Evolutionary conservation across 2,329 filamentous ascomycete genomes (phyloP), one percentile per base, ranked within the genome.

Genomic region (Chaetomium sp.): DNA sequence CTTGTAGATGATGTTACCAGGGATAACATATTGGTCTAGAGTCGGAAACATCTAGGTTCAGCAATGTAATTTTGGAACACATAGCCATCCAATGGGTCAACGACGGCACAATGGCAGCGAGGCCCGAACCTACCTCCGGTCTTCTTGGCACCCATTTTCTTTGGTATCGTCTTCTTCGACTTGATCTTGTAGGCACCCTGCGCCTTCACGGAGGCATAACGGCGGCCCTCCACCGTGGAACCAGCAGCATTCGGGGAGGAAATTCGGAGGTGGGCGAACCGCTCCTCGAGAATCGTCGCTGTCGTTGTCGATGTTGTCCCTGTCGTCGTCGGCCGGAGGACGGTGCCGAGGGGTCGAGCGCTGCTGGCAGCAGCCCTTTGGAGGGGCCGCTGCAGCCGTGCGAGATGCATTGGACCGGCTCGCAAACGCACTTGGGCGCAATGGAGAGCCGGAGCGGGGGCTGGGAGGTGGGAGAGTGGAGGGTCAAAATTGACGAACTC

Each of bases 1-100:
- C 70, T 90, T 91, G 82, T 94, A 99, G 74, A 99, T 88, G 73
- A 99, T 99, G 77, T 96, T 97, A 53, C 94, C 94, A 4, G 91
- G 88, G 56, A 96, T 87, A 38, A 99, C 94, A 71, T 87, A 95
- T 76, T 96, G 88, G 70, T 92, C 88, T 91, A 68, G 9, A n/a
- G 40, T 42, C 6, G 14, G 10, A 6, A 11, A 12, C 34, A 32
- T 8, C 33, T 9, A 27, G 34, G 11, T 27, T 27, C 19, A 27
- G 19, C 19, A 27, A 27, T 27, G 19, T 27, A 27, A 27, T 27
- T 27, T 27, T 27, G 19, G 19, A 27, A 27, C 19, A 27, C 19
- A 27, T 27, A 27, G 19, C 19, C 19, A 27, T 27, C 19, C 19
- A 3, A 27, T 3, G 19, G 19, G 3, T 27, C 19, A 27, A 27